A percentile compares a stretch with the other conserved stretches of the same genome.
These are phyloP conservation scores for Macroventuria anomochaeta DNA, from an alignment of 2,329 filamentous ascomycete species.

Conservation along the genomic window DNA sequence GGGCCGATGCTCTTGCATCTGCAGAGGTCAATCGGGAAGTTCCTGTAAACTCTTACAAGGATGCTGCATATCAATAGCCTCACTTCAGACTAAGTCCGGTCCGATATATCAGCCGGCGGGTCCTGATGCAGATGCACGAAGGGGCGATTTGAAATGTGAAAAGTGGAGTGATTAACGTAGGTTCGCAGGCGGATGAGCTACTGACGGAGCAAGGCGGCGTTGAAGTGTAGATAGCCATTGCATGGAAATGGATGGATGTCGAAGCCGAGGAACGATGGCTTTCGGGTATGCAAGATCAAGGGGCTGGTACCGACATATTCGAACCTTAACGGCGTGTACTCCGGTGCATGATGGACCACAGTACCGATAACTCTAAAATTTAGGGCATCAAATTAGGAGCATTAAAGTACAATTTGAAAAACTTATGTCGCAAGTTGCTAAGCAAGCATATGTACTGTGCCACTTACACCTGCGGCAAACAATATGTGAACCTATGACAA, in stretches of 20 bases:
- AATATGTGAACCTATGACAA: constrained; percentile 16
- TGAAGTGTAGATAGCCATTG: neutral
- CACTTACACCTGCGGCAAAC: constrained; percentile 6
- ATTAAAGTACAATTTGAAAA: constrained; percentile 7
- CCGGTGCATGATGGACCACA: neutral
- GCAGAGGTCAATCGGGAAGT: neutral
- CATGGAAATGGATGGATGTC: neutral
- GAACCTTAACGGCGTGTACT: neutral
- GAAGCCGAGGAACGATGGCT: neutral
- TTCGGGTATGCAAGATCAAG: constrained; percentile 2
- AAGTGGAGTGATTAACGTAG: neutral
- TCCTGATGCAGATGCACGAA: neutral
- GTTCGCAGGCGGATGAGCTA: neutral
- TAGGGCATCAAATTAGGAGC: neutral
- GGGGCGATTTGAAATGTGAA: neutral
- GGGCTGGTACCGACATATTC: neutral
- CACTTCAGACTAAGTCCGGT: neutral
- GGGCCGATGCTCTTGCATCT: constrained; percentile 3
- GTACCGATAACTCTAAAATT: neutral
- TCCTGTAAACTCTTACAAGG: neutral
- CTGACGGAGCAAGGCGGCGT: neutral
- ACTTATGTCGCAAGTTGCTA: constrained; percentile 14
- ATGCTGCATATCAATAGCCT: neutral
- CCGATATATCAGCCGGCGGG: neutral
- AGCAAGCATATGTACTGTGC: constrained; percentile 18